These are phyloP conservation scores for Hypoxylon sp. DNA, from an alignment of 2,329 filamentous ascomycete species.

Conservation along the genomic window DNA sequence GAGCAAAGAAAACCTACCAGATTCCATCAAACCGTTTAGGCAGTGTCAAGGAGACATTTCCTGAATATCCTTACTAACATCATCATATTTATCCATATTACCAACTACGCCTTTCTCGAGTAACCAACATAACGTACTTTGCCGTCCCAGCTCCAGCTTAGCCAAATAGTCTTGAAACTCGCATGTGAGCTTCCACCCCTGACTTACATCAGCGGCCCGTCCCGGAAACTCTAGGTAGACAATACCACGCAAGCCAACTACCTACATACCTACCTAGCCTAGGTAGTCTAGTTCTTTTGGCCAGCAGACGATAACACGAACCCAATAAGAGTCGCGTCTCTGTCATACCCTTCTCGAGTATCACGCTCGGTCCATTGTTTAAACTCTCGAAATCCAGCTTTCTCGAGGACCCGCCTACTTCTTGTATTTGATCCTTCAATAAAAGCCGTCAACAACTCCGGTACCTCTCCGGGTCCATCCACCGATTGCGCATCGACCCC, in stretches of 20 bases:
- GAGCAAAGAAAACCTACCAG: neutral
- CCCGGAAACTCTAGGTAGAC: neutral
- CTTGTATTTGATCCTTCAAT: slow-evolving; percentile 64
- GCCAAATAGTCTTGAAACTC: neutral
- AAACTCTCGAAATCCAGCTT: slow-evolving; percentile 67
- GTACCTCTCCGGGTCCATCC: slow-evolving; percentile 48
- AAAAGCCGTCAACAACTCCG: slow-evolving; percentile 63
- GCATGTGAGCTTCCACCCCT: neutral
- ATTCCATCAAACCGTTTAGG: neutral
- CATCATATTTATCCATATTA: neutral
- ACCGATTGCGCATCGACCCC: slow-evolving; percentile 60
- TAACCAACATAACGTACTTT: neutral
- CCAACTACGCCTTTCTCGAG: neutral
- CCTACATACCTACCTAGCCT: no score
- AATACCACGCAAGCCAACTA: neutral
- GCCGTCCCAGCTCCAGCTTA: neutral
- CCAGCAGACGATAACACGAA: slow-evolving; percentile 30
- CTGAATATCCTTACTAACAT: neutral
- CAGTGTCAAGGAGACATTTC: neutral
- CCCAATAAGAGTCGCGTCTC: slow-evolving; percentile 33
- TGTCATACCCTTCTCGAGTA: slow-evolving; percentile 32
- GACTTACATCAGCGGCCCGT: neutral
- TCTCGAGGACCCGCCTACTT: slow-evolving; percentile 70
- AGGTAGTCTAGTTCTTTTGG: slow-evolving; percentile 10
- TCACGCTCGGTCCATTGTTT: slow-evolving; percentile 58